Evolutionary conservation across 495 filamentous ascomycete species (phyloP), one percentile per base, ranked within the genome.

Genomic region (Annulohypoxylon nitens): DNA sequence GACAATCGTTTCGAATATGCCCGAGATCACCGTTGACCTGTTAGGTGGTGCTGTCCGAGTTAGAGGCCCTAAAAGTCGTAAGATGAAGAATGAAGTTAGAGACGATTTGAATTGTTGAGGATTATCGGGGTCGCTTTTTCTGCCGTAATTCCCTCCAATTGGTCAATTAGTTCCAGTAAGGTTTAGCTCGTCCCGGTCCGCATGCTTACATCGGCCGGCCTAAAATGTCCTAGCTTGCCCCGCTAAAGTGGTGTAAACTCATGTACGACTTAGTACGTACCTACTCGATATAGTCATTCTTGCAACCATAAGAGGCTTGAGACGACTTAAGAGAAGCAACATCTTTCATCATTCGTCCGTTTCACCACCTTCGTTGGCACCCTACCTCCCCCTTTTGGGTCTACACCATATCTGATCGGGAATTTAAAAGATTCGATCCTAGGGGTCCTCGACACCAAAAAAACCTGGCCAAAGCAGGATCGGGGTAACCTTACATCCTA

Each of bases 41-140:
- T 57, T 37, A 20, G 7, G 53, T 33, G 23, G 8, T 30, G 50
- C 2, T 30, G 9, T 33, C 3, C 2, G 51, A 34, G 51, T 51
- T 47, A 5, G 30, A 47, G 25, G 23, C 23, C 23, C 34, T 37
- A 41, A 23, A 16, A 61, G 37, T 61, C 25, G 16, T 61, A 47
- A 67, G 16, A 59, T 30, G 26, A 54, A 53, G 53, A 51, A 47
- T 36, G 53, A 64, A 39, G 67, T 53, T 63, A 12, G 51, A 64
- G 43, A 55, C 36, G 23, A n/a, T 37, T 36, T 51, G 59, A 64
- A 64, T 72, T 75, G 73, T 75, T 75, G 69, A 72, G 73, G 59
- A 26, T 64, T 62, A 45, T 75, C 73, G 73, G 73, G 64, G 37
- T 72, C 61, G 73, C 73, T 72, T 75, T 75, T 75, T 75, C 57